phyloP scores from a whole-genome alignment of 2,329 filamentous ascomycete genomes.

The Tolypocladium capitatum region DNA sequence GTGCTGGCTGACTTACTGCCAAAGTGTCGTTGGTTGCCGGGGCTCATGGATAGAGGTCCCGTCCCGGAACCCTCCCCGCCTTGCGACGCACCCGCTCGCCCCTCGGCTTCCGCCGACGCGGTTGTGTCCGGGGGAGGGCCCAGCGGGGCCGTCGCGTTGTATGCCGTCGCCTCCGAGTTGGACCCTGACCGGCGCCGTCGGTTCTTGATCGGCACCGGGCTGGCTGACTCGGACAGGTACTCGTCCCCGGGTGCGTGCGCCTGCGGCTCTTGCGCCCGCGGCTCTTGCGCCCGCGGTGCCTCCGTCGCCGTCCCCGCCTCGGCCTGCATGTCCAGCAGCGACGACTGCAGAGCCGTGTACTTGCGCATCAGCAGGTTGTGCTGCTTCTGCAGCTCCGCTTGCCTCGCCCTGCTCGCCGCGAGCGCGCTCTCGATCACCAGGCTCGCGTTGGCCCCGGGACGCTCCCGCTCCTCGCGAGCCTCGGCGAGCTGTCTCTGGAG shows the following conservation, averaged over 20 bases:
- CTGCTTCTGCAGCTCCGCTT: slow-evolving; percentile 40
- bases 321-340: slow-evolving; percentile 33
- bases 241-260: slow-evolving; percentile 17
- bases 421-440: slow-evolving; percentile 30
- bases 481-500: slow-evolving; percentile 33
- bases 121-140: slow-evolving; percentile 9
- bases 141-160: slow-evolving; percentile 29
- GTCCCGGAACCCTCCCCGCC: slow-evolving; percentile 17
- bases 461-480: slow-evolving; percentile 15
- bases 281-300: neutral
- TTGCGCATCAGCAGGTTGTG: slow-evolving; percentile 35
- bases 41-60: slow-evolving; percentile 15
- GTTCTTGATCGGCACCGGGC: slow-evolving; percentile 23
- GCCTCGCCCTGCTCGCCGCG: slow-evolving; percentile 38
- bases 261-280: neutral
- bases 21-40: slow-evolving; percentile 27
- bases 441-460: slow-evolving; percentile 16
- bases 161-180: slow-evolving; percentile 29
- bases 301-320: slow-evolving; percentile 6
- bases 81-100: slow-evolving; percentile 20
- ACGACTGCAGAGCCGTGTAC: slow-evolving; percentile 37
- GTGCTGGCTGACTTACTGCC: slow-evolving; percentile 25
- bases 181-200: slow-evolving; percentile 28
- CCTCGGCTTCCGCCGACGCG: slow-evolving; percentile 14
- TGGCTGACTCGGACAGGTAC: slow-evolving; percentile 21